Evolutionary conservation across 805 yeast genomes (phyloP), one percentile per base, ranked within the genome.

Genomic region (Kodamaea hsintzibuensis): DNA sequence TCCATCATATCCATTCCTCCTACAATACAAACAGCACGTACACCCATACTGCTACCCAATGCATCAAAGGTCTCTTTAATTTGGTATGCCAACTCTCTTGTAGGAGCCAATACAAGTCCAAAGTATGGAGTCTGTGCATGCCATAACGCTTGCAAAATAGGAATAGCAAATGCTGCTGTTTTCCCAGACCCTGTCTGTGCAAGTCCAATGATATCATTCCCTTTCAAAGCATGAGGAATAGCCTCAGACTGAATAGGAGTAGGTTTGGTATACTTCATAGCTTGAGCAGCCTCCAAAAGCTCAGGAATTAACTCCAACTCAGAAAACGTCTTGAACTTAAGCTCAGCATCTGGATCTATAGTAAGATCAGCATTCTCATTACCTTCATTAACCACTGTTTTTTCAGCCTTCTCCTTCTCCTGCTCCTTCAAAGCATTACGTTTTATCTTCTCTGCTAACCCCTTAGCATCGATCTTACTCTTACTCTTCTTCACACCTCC

Each of bases 1-100:
- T 91, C 96, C 95, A 95, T 91, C 89, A 89, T 88, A 67, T 91
- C 97, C 93, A 95, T 92, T 57, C 99, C 99, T 62, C 99, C 99
- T 38, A 95, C 97, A 58, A 93, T 82, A 54, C 96, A 91, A 2
- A 85, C 85, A 18, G 93, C 80, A 63, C 96, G 80, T n/a, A 93
- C 81, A 1, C 98, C 99, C 96, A 95, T 95, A 7, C 84, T 74
- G 0, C 89, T 74, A 0, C 99, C 99, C 49, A 95, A 71, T 0
- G 98, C 97, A 65, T 92, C 97, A 67, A 95, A 95, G 7, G 97
- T 93, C 64, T 91, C 97, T 59, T 92, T 87, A 61, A 95, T 95
- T 66, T 88, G 96, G 67, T 84, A 86, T 0, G 95, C 96, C 64
- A 88, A 74, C 72, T 88, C 96, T 77, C 96, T 81, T 1, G 96